Evolutionary conservation across 2,329 filamentous ascomycete genomes (phyloP).

Genomic region (Monosporascus sp.): DNA sequence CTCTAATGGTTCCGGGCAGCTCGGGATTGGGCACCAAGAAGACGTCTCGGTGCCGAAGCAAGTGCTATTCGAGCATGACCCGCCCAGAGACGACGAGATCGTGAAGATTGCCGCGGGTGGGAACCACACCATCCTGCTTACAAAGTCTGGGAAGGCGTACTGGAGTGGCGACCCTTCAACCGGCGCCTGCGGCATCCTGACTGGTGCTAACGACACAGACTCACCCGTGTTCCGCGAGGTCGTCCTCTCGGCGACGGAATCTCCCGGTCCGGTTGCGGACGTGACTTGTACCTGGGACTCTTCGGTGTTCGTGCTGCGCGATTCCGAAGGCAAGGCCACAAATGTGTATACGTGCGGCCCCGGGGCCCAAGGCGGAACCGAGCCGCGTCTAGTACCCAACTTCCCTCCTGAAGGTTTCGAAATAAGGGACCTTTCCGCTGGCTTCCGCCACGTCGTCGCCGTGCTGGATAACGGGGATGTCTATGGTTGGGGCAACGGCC

Average conservation of each 20-base stretch:
- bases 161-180: constrained; percentile 56
- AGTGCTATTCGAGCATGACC: constrained; percentile 48
- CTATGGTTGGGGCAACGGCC: constrained; percentile 83
- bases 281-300: constrained; percentile 77
- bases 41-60: constrained; percentile 63
- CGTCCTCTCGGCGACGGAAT: constrained; percentile 28
- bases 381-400: constrained; percentile 40
- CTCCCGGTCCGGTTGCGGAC: constrained; percentile 27
- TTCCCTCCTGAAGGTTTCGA: constrained; percentile 59
- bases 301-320: constrained; percentile 54
- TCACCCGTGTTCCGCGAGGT: constrained; percentile 35
- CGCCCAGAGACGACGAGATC: constrained; percentile 30
- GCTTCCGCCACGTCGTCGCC: constrained; percentile 72
- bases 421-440: constrained; percentile 63
- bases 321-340: constrained; percentile 37
- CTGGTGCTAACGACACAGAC: constrained; percentile 16
- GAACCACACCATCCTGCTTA: constrained; percentile 78
- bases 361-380: constrained; percentile 49
- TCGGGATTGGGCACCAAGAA: constrained; percentile 65
- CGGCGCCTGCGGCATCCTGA: constrained; percentile 48
- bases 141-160: constrained; percentile 53
- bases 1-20: constrained; percentile 70
- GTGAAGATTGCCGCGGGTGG: constrained; percentile 58
- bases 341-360: constrained; percentile 59
- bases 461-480: constrained; percentile 70